These are phyloP conservation scores for Thelonectria olida DNA, from an alignment of 2,329 filamentous ascomycete genomes.

Conservation along the genomic window DNA sequence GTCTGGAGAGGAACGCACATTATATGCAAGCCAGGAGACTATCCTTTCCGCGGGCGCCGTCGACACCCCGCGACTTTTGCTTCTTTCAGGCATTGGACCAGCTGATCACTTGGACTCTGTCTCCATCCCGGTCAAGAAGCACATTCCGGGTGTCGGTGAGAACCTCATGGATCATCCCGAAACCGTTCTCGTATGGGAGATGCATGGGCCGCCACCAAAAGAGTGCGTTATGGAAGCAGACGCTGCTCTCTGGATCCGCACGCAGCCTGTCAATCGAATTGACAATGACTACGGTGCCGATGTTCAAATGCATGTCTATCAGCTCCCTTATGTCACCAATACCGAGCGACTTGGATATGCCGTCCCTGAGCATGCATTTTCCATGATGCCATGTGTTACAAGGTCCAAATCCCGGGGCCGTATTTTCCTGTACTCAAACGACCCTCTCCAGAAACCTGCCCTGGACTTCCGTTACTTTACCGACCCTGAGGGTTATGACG, in stretches of 20 bases:
- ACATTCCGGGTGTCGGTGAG: conserved; percentile 68
- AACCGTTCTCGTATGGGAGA: conserved; percentile 75
- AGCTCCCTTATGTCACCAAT: too few relatives aligned
- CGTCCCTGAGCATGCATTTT: too few relatives aligned
- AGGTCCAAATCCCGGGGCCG: conserved; percentile 80
- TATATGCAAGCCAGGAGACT: conserved; percentile 77
- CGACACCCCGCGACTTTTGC: conserved; percentile 77
- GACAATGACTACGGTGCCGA: too few relatives aligned
- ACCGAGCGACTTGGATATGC: too few relatives aligned
- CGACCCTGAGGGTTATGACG: conserved; percentile 85
- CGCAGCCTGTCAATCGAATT: too few relatives aligned
- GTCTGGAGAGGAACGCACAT: conserved; percentile 60
- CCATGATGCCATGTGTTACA: too few relatives aligned
- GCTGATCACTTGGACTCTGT: conserved; percentile 61
- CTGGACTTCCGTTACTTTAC: conserved; percentile 93
- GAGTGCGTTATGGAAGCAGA: conserved; percentile 94
- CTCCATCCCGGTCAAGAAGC: conserved; percentile 62
- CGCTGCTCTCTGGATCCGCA: too few relatives aligned
- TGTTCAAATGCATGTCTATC: too few relatives aligned
- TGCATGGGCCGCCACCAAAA: conserved; percentile 79
- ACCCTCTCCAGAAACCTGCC: conserved; percentile 81
- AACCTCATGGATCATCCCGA: conserved; percentile 70
- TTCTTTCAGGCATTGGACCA: conserved; percentile 66
- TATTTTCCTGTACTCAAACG: conserved; percentile 78
- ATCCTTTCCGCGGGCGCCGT: conserved; percentile 83